Evolutionary conservation across 192 early-diverging fungal genomes (phyloP), one percentile per base, ranked within the genome.

Genomic region (Pecoramyces ruminantium): DNA sequence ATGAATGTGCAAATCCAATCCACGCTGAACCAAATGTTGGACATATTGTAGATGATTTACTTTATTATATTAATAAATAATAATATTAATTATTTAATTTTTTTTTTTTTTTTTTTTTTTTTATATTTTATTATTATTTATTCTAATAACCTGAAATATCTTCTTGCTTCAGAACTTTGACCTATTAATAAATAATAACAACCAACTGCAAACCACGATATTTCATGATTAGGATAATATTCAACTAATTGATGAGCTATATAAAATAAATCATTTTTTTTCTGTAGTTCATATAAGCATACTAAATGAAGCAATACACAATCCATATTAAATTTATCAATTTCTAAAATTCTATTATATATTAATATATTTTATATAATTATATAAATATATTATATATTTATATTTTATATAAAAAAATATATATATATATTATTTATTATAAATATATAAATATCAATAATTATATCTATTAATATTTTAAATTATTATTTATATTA

Each of bases 1-100:
- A 93, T n/a, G 93, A 86, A 83, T 95, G 94, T 12, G 89, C 95
- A 81, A 92, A 92, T 17, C 92, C 94, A 28, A 96, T 83, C 95
- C 95, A 96, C 28, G 90, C 93, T 13, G 88, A 86, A 0, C 87
- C 91, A 86, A 88, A 93, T 42, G 84, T 83, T 16, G 84, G 81
- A 82, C 95, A 91, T 38, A 94, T 87, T 2, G 82, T 83, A 12
- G 89, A 85, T 1, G 92, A 84, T 83, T 93, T 92, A 79, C 86
- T 88, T 25, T 67, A 30, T 67, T 13, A 39, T 15, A 4, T 15
- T 34, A 34, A 34, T 34, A 34, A 34, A 34, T 34, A 34, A 34
- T 34, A 34, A 34, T 34, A 34, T 6, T 34, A 34, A 34, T 34
- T 6, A 34, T 34, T 34, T 34, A 6, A 34, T 34, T 34, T 34